Base-by-base conservation (phyloP, 2,329 filamentous ascomycete species). In the Fusarium chlamydosporum region DNA sequence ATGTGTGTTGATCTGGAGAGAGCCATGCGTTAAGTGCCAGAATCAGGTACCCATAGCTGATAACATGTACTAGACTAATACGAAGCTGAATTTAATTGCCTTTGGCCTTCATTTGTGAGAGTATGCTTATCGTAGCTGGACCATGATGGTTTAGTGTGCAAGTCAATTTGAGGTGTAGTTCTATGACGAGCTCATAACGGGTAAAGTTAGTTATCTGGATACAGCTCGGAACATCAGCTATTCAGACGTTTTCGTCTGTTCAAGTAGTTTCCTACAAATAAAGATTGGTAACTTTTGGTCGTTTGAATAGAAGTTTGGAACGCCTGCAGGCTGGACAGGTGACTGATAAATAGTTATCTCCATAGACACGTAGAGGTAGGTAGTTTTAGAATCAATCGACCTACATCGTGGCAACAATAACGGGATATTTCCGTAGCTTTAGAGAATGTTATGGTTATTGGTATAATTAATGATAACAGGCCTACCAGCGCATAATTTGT, bases 111-210 rank as follows among this genome's bases (percentile, higher is more conserved):
- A 31, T 61, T 42, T 15, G 27, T 38, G 51, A 31, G 51, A 31
- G 38, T 9, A 29, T 33, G 15, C 42, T 23, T 38, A 42, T 41
- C 33, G 27, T 40, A 41, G 37, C 40, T 47, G 41, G 18, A 18
- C 23, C 34, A 55, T 47, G 23, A 23, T 50, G 61, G 38, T 46
- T 23, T 16, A 20, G 37, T 23, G 35, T 35, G 41, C 45, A 64
- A 29, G 45, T 38, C 31, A 37, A 34, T 38, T 54, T 65, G 20
- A 31, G 26, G 42, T 51, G 56, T 33, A 47, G 54, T 61, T 70
- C 67, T 60, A 70, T 70, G 67, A 70, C 63, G 67, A 68, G 58
- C 51, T 70, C 46, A 64, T 40, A 45, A 34, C 38, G 46, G 46
- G 23, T 31, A 65, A 52, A 65, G 47, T 54, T 57, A 15, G 31